A percentile compares a stretch with the other conserved stretches of the same genome.
These are phyloP conservation scores for Leccinum subgranulosum DNA, from an alignment of 768 basidiomycete species.

Conservation along the genomic window DNA sequence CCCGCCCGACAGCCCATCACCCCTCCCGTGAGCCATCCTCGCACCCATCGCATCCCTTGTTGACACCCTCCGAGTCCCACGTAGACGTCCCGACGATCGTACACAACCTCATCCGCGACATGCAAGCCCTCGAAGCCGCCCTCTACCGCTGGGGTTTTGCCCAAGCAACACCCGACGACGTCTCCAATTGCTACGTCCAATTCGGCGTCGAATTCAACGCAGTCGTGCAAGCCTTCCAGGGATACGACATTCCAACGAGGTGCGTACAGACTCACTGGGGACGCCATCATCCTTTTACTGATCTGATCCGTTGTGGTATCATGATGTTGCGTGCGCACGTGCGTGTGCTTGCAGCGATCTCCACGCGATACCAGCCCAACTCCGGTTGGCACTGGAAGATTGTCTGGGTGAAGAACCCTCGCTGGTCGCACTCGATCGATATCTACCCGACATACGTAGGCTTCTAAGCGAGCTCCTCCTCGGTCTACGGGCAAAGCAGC, in stretches of 20 bases:
- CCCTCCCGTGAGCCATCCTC: neutral
- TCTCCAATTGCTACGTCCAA: constrained; percentile 87
- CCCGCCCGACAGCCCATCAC: neutral
- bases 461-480: constrained; percentile 38
- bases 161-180: constrained; percentile 60
- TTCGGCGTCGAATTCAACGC: constrained; percentile 88
- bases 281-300: neutral
- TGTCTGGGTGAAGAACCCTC: constrained; percentile 43
- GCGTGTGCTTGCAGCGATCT: no score
- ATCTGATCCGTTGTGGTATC: neutral
- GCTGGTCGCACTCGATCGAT: constrained; percentile 30
- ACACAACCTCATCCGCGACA: constrained; percentile 68
- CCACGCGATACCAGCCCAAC: constrained; percentile 35
- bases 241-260: constrained; percentile 75
- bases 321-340: neutral
- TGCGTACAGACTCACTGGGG: constrained; percentile 35
- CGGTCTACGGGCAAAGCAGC: constrained; percentile 41
- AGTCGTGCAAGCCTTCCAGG: constrained; percentile 70
- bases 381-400: constrained; percentile 40
- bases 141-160: constrained; percentile 66
- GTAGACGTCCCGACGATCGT: constrained; percentile 60
- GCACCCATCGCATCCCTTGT: neutral
- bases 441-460: constrained; percentile 37
- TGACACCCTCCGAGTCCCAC: neutral
- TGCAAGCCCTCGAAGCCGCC: constrained; percentile 75